These are phyloP conservation scores for Lichina pygmaea DNA, from an alignment of 495 filamentous ascomycete genomes.

Conservation along the genomic window DNA sequence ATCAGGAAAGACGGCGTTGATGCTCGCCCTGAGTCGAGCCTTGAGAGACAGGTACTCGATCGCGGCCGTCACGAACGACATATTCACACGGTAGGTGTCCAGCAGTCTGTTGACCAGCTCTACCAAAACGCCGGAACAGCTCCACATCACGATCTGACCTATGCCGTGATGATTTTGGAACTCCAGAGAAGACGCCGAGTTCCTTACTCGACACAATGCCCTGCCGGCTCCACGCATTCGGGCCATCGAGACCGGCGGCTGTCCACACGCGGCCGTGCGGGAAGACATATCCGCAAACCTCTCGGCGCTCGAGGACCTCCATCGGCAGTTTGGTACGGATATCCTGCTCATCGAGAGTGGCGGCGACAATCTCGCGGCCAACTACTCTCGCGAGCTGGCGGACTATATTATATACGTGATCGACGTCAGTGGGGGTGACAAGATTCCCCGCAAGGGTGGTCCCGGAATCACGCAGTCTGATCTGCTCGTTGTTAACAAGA, in stretches of 20 bases:
- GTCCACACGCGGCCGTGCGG: conserved; percentile 89
- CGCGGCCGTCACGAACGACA: conserved; percentile 94
- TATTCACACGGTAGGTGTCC: conserved; percentile 53
- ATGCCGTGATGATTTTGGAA: neutral
- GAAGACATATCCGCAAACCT: conserved; percentile 93
- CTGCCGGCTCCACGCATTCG: conserved; percentile 61
- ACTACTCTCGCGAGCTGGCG: conserved; percentile 79
- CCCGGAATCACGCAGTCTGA: conserved; percentile 93
- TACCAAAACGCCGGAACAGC: neutral
- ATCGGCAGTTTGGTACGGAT: conserved; percentile 41
- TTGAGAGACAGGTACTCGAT: conserved; percentile 57
- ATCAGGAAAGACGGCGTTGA: conserved; percentile 89
- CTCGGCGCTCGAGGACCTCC: conserved; percentile 67
- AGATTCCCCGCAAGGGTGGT: conserved; percentile 85
- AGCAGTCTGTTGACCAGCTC: neutral
- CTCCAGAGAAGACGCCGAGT: conserved; percentile 75
- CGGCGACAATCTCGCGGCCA: conserved; percentile 88
- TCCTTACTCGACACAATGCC: conserved; percentile 65
- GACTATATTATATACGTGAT: conserved; percentile 98
- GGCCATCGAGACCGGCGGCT: conserved; percentile 94
- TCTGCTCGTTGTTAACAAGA: conserved; percentile 85
- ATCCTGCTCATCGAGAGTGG: conserved; percentile 81
- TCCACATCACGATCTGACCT: neutral
- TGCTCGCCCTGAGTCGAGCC: conserved; percentile 65
- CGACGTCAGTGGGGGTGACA: conserved; percentile 90